Percentiles rank a stretch among this genome's conserved stretches.
phyloP scores from a whole-genome alignment of 805 yeast species.

The Blastobotrys americana region DNA sequence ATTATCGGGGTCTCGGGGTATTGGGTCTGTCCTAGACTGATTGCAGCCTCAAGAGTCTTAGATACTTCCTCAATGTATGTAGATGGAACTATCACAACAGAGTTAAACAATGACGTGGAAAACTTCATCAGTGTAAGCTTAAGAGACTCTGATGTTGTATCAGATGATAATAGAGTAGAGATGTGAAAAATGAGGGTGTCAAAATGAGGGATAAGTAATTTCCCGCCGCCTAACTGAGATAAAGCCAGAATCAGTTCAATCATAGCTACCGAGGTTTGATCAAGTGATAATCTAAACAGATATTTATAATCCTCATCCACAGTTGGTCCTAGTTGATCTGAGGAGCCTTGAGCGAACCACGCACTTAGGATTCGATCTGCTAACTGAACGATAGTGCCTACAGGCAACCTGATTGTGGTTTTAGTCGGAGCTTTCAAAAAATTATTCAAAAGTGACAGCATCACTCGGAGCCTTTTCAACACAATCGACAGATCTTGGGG shows the following conservation, averaged over 20 bases:
- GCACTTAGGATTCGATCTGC: constrained; percentile 42
- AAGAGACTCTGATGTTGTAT: neutral
- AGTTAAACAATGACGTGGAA: constrained; percentile 4
- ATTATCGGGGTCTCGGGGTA: constrained; percentile 13
- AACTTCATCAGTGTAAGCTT: constrained; percentile 9
- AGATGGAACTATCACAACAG: constrained; percentile 7
- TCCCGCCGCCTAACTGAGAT: constrained; percentile 39
- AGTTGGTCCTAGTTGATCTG: constrained; percentile 32
- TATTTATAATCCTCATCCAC: constrained; percentile 42
- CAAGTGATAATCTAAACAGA: constrained; percentile 41
- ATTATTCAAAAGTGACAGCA: constrained; percentile 33
- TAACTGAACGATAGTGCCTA: constrained; percentile 48
- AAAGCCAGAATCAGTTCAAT: constrained; percentile 39
- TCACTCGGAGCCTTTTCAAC: constrained; percentile 1
- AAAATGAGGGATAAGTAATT: constrained; percentile 42
- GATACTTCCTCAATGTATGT: constrained; percentile 5
- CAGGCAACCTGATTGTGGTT: constrained; percentile 51
- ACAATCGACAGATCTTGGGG: neutral
- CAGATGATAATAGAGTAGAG: constrained; percentile 3
- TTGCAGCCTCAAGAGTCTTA: constrained; percentile 2
- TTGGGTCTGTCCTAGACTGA: constrained; percentile 5
- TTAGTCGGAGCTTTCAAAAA: constrained; percentile 48
- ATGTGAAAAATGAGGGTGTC: constrained; percentile 28
- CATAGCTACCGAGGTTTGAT: constrained; percentile 40
- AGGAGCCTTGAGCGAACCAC: constrained; percentile 35